A percentile compares a stretch with the other conserved stretches of the same genome.
These are phyloP conservation scores for Pachyrhizus erosus DNA, from an alignment of 306 rosid species.

Conservation along the genomic window DNA sequence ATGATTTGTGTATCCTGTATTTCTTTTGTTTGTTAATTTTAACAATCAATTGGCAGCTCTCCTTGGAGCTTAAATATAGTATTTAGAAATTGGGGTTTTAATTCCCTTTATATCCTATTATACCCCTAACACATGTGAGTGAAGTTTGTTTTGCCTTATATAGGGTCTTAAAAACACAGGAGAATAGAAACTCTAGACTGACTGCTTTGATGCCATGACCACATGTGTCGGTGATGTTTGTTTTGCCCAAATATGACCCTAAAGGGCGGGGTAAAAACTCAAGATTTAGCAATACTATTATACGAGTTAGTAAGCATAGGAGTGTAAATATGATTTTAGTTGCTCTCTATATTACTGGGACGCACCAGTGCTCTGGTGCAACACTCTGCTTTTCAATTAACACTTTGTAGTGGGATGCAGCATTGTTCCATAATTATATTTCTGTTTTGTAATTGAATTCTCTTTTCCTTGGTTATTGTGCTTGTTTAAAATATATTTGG, in stretches of 20 bases:
- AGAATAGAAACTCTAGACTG: neutral
- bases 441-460: neutral
- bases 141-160: neutral
- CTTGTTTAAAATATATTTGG: conserved; percentile 10
- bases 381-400: neutral
- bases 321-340: neutral
- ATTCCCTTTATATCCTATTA: neutral
- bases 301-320: conserved; percentile 21
- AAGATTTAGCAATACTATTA: neutral
- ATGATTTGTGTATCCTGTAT: neutral
- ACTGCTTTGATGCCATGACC: neutral
- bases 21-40: conserved; percentile 6
- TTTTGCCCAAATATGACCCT: conserved; percentile 1
- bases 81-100: neutral
- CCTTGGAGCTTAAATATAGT: neutral
- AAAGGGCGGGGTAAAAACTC: neutral
- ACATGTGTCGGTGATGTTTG: neutral
- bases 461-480: conserved; percentile 5
- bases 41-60: neutral
- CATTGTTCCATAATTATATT: conserved; percentile 21
- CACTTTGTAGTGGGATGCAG: neutral
- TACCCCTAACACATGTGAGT: neutral
- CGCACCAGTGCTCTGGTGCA: neutral
- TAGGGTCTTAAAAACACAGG: neutral
- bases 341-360: conserved; percentile 15